These are phyloP conservation scores for Boletus reticuloceps DNA, from an alignment of 768 basidiomycete species.

Conservation along the genomic window DNA sequence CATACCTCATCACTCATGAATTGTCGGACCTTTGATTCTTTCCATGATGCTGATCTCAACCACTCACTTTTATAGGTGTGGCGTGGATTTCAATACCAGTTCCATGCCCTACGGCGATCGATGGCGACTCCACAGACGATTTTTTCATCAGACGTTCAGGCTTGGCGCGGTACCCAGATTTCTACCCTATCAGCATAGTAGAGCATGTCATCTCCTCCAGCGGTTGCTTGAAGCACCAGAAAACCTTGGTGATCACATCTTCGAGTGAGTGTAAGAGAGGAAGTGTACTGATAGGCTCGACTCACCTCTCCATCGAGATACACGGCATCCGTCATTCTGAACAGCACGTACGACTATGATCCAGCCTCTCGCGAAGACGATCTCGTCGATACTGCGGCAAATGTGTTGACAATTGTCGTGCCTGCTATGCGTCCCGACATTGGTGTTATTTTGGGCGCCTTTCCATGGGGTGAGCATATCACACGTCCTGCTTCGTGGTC, in stretches of 20 bases:
- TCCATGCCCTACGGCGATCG: background rate
- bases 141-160: background rate
- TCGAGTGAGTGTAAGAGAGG: background rate
- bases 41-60: too few relatives aligned
- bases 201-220: background rate
- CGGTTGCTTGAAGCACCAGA: background rate
- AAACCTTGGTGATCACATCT: background rate
- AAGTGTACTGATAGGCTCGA: background rate
- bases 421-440: background rate
- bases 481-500: background rate
- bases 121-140: background rate
- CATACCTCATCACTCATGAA: background rate
- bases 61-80: background rate
- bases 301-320: background rate
- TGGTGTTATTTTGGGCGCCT: background rate
- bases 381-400: background rate
- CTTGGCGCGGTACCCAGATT: background rate
- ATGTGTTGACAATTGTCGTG: too few relatives aligned
- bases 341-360: background rate
- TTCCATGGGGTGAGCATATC: background rate
- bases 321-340: background rate
- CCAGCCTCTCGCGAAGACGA: background rate
- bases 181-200: background rate
- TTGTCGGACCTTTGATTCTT: background rate
- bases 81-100: background rate